A percentile compares a stretch with the other conserved stretches of the same genome.
Conservation (phyloP, 2,329 filamentous ascomycete species). For the Hymenoscyphus fructigenus region DNA sequence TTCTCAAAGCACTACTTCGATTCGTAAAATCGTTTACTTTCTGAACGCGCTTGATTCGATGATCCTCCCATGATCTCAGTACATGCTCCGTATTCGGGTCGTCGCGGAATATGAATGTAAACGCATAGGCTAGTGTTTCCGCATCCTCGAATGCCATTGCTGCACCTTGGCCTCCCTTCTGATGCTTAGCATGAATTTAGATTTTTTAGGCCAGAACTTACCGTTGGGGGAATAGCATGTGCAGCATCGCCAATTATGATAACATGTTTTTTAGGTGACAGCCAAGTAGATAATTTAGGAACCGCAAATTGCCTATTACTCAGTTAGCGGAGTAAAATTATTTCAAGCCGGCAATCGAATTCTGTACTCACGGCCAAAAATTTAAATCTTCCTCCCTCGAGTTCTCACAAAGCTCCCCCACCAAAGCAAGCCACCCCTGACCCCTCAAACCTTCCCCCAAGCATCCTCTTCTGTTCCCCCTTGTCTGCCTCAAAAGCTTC, state of each 20-base stretch:
- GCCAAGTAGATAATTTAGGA: slow-evolving; percentile 42
- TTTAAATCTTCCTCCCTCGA: not conserved
- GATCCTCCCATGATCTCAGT: not conserved
- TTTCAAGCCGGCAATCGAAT: too few species aligned
- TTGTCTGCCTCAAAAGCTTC: not conserved
- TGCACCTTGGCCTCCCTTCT: slow-evolving; percentile 45
- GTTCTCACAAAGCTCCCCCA: not conserved
- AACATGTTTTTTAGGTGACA: slow-evolving; percentile 35
- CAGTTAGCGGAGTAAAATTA: not conserved
- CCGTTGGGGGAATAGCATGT: slow-evolving; percentile 44
- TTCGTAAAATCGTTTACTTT: slow-evolving; percentile 5
- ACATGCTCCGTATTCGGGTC: not conserved
- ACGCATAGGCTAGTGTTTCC: slow-evolving; percentile 38
- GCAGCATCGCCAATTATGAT: slow-evolving; percentile 48
- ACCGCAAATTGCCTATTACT: not conserved
- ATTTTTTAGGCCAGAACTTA: not conserved
- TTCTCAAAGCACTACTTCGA: slow-evolving; percentile 2
- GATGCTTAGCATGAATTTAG: not conserved
- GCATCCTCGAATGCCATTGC: slow-evolving; percentile 50
- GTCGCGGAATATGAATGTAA: slow-evolving; percentile 2
- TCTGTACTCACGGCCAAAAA: not conserved
- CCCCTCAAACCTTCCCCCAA: not conserved
- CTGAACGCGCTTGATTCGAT: slow-evolving; percentile 5
- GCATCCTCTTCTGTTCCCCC: not conserved
- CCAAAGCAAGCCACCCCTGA: not conserved